Percentiles rank a stretch among this genome's conserved stretches.
Evolutionary conservation across 257 asterid genomes (phyloP).

Genomic region (Plantago major): DNA sequence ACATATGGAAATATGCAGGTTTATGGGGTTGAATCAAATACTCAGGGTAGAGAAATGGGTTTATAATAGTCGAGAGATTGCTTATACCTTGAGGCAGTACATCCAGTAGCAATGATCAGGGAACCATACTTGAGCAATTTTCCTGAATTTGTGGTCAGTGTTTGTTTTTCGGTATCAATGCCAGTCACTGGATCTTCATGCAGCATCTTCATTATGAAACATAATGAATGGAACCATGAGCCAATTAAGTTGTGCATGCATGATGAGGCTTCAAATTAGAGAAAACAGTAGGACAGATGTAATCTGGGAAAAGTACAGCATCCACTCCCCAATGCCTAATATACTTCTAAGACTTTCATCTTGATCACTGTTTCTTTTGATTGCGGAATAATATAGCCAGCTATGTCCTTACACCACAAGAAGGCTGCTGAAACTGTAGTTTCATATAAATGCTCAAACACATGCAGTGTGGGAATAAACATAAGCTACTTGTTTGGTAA

Average conservation of each 20-base stretch:
- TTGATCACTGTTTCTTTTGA: neutral
- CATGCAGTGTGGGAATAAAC: neutral
- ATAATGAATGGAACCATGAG: neutral
- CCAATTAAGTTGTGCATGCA: slow-evolving; percentile 1
- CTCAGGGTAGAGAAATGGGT: neutral
- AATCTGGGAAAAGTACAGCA: neutral
- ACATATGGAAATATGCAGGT: neutral
- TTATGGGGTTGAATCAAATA: neutral
- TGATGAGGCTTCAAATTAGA: neutral
- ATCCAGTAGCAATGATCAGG: slow-evolving; percentile 47
- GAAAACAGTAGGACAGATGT: neutral
- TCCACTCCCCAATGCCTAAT: neutral
- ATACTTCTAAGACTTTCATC: neutral
- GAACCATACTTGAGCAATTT: slow-evolving; percentile 46
- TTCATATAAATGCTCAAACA: neutral
- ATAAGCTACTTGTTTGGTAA: slow-evolving; percentile 6
- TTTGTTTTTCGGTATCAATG: slow-evolving; percentile 39
- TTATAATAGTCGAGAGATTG: neutral
- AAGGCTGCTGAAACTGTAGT: neutral
- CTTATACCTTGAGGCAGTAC: slow-evolving; percentile 44
- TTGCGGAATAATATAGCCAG: neutral
- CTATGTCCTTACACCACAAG: neutral
- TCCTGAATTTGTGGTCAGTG: slow-evolving; percentile 42
- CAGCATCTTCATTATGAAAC: slow-evolving; percentile 26
- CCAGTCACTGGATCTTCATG: slow-evolving; percentile 44